Percentiles rank a stretch among this genome's conserved stretches.
Conservation (phyloP, 192 early-diverging fungal species). For the Gaertneriomyces sp. region DNA sequence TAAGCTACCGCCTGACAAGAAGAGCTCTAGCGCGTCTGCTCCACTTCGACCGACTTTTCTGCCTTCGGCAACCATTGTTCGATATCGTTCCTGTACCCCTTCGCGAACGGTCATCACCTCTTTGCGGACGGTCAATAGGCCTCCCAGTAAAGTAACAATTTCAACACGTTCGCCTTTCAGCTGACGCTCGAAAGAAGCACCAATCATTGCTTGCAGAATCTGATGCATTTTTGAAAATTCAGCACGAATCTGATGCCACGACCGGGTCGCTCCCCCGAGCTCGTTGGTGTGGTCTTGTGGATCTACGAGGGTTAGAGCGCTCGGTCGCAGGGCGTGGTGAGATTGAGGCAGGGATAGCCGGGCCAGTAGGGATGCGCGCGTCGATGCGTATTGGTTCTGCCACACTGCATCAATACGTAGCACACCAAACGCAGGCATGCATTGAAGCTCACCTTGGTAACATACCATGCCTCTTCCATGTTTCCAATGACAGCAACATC, state of each 20-base stretch:
- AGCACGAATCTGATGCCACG: slow-evolving; percentile 22
- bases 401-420: not conserved
- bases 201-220: slow-evolving; percentile 34
- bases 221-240: slow-evolving; percentile 35
- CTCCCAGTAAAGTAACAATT: slow-evolving; percentile 38
- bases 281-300: slow-evolving; percentile 46
- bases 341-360: too few species aligned
- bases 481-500: slow-evolving; percentile 61
- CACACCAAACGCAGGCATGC: not conserved
- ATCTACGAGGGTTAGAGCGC: slow-evolving; percentile 31
- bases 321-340: not conserved
- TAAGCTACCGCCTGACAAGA: not conserved
- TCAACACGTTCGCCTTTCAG: slow-evolving; percentile 5
- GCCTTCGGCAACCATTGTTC: slow-evolving; percentile 2
- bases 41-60: not conserved
- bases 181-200: slow-evolving; percentile 29
- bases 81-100: slow-evolving; percentile 26
- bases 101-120: slow-evolving; percentile 33
- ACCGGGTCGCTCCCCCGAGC: slow-evolving; percentile 35
- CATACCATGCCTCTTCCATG: slow-evolving; percentile 51
- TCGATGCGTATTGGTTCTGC: not conserved
- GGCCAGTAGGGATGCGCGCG: not conserved
- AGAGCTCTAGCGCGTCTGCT: not conserved
- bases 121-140: slow-evolving; percentile 34
- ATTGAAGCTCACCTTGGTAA: slow-evolving; percentile 32